Conservation (phyloP, 2,329 filamentous ascomycete species). For the Lasiodiplodia theobromae region DNA sequence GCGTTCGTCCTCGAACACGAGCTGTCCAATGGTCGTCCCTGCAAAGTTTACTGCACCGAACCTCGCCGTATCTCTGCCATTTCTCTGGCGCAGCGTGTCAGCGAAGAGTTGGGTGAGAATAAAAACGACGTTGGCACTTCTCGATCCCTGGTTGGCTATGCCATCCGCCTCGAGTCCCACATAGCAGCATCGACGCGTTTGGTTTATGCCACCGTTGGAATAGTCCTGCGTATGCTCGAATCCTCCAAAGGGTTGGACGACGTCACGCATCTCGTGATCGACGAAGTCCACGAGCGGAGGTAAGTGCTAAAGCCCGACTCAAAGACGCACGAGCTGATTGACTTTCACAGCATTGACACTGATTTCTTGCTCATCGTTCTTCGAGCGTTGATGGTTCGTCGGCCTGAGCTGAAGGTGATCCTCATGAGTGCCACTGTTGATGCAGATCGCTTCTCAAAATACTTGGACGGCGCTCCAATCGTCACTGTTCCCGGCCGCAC, state of each 20-base stretch:
- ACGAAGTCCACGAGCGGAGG: constrained; percentile 92
- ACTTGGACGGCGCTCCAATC: constrained; percentile 84
- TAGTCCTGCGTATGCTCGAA: constrained; percentile 98
- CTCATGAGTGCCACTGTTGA: constrained; percentile 98
- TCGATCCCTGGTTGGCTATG: constrained; percentile 89
- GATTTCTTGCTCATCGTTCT: constrained; percentile 95
- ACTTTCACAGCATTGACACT: constrained; percentile 75
- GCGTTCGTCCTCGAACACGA: constrained; percentile 92
- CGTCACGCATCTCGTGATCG: constrained; percentile 92
- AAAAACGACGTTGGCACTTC: constrained; percentile 81
- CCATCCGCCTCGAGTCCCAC: constrained; percentile 91
- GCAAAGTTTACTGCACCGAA: constrained; percentile 95
- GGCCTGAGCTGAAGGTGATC: constrained; percentile 87
- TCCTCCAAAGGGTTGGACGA: constrained; percentile 84
- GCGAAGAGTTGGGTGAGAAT: constrained; percentile 89
- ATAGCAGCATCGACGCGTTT: constrained; percentile 81
- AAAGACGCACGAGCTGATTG: constrained; percentile 32
- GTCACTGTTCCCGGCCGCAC: constrained; percentile 91
- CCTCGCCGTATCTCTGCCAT: constrained; percentile 95
- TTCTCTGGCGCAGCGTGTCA: constrained; percentile 89
- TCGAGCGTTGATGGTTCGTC: constrained; percentile 76
- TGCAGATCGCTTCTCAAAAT: constrained; percentile 87
- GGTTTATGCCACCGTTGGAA: constrained; percentile 86
- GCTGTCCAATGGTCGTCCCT: constrained; percentile 77
- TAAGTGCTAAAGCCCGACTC: constrained; percentile 29